phyloP scores from a whole-genome alignment of 1,139 yeast genomes.

The Yamadazyma spencermartinsiae region DNA sequence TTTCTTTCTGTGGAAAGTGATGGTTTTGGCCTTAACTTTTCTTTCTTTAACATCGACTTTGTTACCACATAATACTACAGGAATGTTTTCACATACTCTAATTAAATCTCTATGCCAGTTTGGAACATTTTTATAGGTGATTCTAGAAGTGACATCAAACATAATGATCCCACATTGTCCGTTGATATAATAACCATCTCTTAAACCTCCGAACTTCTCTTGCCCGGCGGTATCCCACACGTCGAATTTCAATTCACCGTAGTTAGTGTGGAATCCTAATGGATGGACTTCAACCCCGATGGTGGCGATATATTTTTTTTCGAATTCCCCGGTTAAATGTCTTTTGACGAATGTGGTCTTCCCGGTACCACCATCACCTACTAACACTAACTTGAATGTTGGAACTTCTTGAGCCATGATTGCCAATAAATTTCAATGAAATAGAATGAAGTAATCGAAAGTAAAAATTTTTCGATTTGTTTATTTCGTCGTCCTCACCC shows the following conservation, averaged over 20 bases:
- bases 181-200: slow-evolving; percentile 99
- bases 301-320: slow-evolving; percentile 98
- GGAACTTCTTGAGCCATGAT: slow-evolving; percentile 83
- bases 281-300: slow-evolving; percentile 99
- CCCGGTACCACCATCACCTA: slow-evolving; percentile 99
- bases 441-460: not conserved
- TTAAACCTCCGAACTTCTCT: slow-evolving; percentile 99
- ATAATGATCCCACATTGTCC: slow-evolving; percentile 99
- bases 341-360: slow-evolving; percentile 99
- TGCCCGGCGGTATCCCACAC: slow-evolving; percentile 99
- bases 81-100: slow-evolving; percentile 99
- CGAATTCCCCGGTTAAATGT: slow-evolving; percentile 99
- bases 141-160: slow-evolving; percentile 99
- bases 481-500: slow-evolving; percentile 3
- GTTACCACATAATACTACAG: slow-evolving; percentile 98
- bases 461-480: slow-evolving; percentile 3
- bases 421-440: not conserved
- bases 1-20: slow-evolving; percentile 99
- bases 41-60: slow-evolving; percentile 99
- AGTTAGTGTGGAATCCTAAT: slow-evolving; percentile 96
- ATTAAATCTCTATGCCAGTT: slow-evolving; percentile 99
- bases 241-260: slow-evolving; percentile 97
- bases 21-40: slow-evolving; percentile 99
- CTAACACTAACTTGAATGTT: slow-evolving; percentile 95
- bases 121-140: slow-evolving; percentile 99